Base-by-base conservation (phyloP, 129 eudicot genomes). In the Centella asiatica region DNA sequence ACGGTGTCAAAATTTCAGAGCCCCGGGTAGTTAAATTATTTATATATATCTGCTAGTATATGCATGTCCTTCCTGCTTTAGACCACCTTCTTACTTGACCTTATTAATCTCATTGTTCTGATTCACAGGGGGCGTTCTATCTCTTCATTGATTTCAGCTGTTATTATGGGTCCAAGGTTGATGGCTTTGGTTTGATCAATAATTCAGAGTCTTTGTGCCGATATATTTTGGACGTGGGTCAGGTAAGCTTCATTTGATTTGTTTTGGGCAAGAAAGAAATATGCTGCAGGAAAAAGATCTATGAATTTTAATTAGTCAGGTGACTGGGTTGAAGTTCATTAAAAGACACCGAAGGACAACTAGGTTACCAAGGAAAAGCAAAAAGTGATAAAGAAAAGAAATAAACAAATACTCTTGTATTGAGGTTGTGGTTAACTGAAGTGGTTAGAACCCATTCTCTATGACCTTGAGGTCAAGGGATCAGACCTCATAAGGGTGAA, bases 121-220 rank as follows among this genome's bases (percentile, higher is more conserved):
- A 15, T 56, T 71, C 75, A 73, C 85, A 92, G 96, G 98, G 98
- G 67, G 98, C 98, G 57, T 92, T 92, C 73, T 92, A 92, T 69
- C 94, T 92, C 23, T 87, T 92, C 77, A 80, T 92, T 65, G 98
- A 92, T 78, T 87, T 92, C 70, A 92, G 98, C 83, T 69, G 74
- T 66, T 92, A 87, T 83, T 87, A 87, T 62, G 98, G 98, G 10
- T 31, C 62, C 1, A 76, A 81, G 75, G 90, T 78, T 55, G 90
- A 92, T 65, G 98, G 84, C 51, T 87, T 92, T 70, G 98, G 98
- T 62, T 52, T 45, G 34, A 78, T 92, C 65, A 67, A 79, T 60
- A 89, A 83, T 70, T 92, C 98, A 0, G 96, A 92, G 61, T 84
- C 98, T 53, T 59, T 92, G 20, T 92, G 98, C 72, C 83, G 95